phyloP scores from a whole-genome alignment of 164 flowering plant genomes.

The Paratinospora sagittata region DNA sequence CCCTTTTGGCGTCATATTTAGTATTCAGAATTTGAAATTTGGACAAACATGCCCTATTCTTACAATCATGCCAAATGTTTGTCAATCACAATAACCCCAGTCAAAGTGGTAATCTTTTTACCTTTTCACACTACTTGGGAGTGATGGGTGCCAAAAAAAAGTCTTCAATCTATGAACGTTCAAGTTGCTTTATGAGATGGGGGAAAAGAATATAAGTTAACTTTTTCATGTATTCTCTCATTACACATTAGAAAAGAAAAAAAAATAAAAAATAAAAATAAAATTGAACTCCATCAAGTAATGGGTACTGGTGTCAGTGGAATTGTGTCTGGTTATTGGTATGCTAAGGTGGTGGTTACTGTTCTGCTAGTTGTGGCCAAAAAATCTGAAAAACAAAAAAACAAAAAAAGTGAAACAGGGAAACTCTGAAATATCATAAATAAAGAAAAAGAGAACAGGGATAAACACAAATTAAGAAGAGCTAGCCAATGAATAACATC shows the following conservation, averaged over 20 bases:
- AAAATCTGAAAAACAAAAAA: neutral
- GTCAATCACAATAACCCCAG: too few species aligned
- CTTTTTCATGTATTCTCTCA: constrained; percentile 3
- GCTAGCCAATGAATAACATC: neutral
- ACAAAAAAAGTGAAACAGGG: neutral
- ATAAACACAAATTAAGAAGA: neutral
- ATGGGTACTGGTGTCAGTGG: neutral
- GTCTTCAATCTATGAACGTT: neutral
- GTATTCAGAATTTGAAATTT: too few species aligned
- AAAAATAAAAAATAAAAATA: neutral
- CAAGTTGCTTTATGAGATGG: neutral
- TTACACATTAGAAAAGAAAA: neutral
- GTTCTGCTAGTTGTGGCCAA: neutral
- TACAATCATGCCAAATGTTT: too few species aligned
- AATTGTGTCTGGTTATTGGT: neutral
- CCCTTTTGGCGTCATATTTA: too few species aligned
- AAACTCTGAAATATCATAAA: neutral
- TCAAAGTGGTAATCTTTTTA: too few species aligned
- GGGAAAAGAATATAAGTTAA: neutral
- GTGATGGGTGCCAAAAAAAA: neutral
- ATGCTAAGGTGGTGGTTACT: neutral
- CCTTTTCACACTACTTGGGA: too few species aligned
- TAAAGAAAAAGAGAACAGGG: neutral
- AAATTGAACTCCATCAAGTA: neutral
- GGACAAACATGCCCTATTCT: too few species aligned